Evolutionary conservation across 345 rosid genomes (phyloP).

Genomic region (Citrus glauca): DNA sequence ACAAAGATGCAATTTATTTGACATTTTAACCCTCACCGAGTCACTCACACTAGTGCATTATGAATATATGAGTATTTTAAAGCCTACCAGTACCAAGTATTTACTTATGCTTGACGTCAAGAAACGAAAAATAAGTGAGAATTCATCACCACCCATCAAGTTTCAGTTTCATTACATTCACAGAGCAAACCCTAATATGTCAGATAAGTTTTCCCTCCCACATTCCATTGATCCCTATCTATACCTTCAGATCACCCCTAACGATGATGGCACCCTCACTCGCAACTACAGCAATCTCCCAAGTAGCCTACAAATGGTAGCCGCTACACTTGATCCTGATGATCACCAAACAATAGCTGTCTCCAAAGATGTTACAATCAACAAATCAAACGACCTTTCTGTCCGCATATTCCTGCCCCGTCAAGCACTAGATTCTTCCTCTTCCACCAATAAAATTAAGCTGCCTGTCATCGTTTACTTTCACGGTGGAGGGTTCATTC

Average conservation of each 20-base stretch:
- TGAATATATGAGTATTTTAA: too few relatives aligned
- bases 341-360: background rate
- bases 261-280: background rate
- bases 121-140: too few relatives aligned
- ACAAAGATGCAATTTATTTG: too few relatives aligned
- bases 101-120: too few relatives aligned
- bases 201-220: background rate
- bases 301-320: constrained; percentile 7
- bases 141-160: too few relatives aligned
- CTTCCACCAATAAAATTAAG: constrained; percentile 7
- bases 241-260: constrained; percentile 17
- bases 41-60: too few relatives aligned
- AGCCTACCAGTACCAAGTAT: too few relatives aligned
- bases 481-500: constrained; percentile 70
- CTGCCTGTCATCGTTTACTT: constrained; percentile 55
- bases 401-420: constrained; percentile 34
- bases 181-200: background rate
- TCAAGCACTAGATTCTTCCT: background rate
- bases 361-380: constrained; percentile 28
- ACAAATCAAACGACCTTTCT: constrained; percentile 27
- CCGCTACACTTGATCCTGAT: background rate
- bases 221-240: constrained; percentile 21
- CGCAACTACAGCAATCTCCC: background rate
- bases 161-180: too few relatives aligned
- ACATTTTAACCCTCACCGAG: too few relatives aligned